A percentile compares a stretch with the other conserved stretches of the same genome.
phyloP scores from a whole-genome alignment of 441 rosid genomes.

The Pelargonium cotyledonis region DNA sequence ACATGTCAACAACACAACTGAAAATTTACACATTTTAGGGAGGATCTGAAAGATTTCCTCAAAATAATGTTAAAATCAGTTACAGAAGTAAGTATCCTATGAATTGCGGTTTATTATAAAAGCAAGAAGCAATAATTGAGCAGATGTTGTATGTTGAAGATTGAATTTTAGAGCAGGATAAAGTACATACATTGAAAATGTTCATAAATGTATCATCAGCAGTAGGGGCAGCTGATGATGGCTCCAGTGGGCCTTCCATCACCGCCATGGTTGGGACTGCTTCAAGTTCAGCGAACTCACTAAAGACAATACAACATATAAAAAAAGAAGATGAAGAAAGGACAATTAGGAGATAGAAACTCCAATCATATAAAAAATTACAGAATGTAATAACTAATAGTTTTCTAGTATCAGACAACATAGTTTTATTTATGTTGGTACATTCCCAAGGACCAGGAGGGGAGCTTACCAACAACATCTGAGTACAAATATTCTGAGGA shows the following conservation, averaged over 20 bases:
- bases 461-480: neutral
- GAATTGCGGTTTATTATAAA: neutral
- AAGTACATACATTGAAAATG: conserved; percentile 49
- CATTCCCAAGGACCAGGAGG: neutral
- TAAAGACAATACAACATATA: conserved; percentile 26
- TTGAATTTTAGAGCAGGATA: neutral
- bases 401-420: neutral
- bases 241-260: conserved; percentile 58
- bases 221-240: conserved; percentile 35
- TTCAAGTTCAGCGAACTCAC: conserved; percentile 71
- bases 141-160: neutral
- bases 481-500: neutral
- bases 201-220: conserved; percentile 49
- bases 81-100: neutral
- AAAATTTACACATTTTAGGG: no score
- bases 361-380: neutral
- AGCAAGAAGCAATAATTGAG: neutral
- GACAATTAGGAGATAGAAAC: neutral
- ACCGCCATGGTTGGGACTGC: conserved; percentile 47
- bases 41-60: neutral
- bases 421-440: neutral
- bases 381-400: neutral
- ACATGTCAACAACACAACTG: no score
- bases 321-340: neutral
- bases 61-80: neutral